Evolutionary conservation across 192 early-diverging fungal genomes (phyloP), one percentile per base, ranked within the genome.

Genomic region (Chytriomyces sp.): DNA sequence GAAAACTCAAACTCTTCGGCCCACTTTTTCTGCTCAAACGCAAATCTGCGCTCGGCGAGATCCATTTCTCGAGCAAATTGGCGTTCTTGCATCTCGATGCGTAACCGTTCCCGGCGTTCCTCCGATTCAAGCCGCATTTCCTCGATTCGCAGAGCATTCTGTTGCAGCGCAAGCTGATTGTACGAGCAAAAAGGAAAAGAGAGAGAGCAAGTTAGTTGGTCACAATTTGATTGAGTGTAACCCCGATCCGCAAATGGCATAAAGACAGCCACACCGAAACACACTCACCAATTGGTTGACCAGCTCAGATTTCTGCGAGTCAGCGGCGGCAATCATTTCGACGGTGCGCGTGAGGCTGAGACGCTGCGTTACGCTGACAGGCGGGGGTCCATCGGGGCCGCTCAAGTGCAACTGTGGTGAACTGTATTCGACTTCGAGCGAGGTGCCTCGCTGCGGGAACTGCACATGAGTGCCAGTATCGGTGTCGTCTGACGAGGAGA

Each of bases 1-100:
- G 53, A 13, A 13, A 57, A 5, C 5, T 57, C 53, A 20, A 57
- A 57, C 5, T 57, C 16, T 57, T 57, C 53, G 20, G 53, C 20
- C 53, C 53, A 57, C 20, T 20, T 13, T 57, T 57, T 57, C 20
- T 57, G 53, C 53, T 57, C 53, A 57, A 57, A 57, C 53, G 53
- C 53, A 57, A 57, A 57, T 13, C 53, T 13, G 53, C 53, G 53
- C 20, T 57, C 53, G 3, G 13, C 53, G 16, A 57, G 20, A 57
- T 57, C 53, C 53, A 57, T 57, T 20, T 57, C 16, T 57, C 20
- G 53, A 20, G 53, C 53, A 57, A 57, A 57, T 5, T 20, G 53
- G 2, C 53, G 53, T 57, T 57, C 53, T 2, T 57, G 16, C 53
- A 20, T 20, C 53, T 57, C 53, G 53, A 57, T 1, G 2, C 53